Conservation (phyloP, 2,329 filamentous ascomycete genomes). For the Colletotrichum plurivorum region DNA sequence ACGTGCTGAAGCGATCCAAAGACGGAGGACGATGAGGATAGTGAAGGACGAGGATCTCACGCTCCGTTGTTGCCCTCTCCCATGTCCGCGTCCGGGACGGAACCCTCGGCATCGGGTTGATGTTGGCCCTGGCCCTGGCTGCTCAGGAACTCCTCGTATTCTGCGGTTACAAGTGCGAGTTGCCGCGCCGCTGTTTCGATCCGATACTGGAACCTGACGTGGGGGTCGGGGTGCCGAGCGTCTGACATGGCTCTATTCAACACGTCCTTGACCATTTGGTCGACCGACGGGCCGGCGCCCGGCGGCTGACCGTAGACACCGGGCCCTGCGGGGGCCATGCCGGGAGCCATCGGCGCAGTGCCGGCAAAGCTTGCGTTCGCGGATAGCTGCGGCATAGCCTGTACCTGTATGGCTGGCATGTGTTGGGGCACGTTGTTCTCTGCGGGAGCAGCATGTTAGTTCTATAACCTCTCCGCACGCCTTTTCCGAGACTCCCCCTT, state of each 20-base stretch:
- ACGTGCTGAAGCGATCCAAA: neutral
- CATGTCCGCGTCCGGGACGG: conserved; percentile 37
- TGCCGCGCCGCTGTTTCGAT: conserved; percentile 69
- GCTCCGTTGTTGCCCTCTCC: conserved; percentile 40
- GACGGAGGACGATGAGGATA: too few species aligned
- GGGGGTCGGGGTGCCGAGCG: conserved; percentile 58
- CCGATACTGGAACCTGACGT: conserved; percentile 62
- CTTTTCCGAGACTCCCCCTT: neutral
- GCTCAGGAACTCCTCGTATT: conserved; percentile 62
- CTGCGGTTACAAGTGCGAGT: conserved; percentile 65
- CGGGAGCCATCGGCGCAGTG: conserved; percentile 43
- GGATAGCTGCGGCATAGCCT: conserved; percentile 48
- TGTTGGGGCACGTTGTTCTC: conserved; percentile 62
- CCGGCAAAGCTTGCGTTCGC: conserved; percentile 48
- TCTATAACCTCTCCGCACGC: neutral
- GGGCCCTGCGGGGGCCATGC: conserved; percentile 49
- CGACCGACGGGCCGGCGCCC: conserved; percentile 30
- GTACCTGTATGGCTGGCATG: conserved; percentile 47
- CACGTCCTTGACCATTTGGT: conserved; percentile 54
- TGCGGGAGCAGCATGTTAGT: conserved; percentile 43
- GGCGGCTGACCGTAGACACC: conserved; percentile 31
- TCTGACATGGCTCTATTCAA: conserved; percentile 63
- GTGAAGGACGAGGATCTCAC: conserved; percentile 4
- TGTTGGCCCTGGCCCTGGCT: conserved; percentile 46
- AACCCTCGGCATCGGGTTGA: conserved; percentile 39